Conservation (phyloP, 768 basidiomycete genomes). For the Boletus tylopilopsis region DNA sequence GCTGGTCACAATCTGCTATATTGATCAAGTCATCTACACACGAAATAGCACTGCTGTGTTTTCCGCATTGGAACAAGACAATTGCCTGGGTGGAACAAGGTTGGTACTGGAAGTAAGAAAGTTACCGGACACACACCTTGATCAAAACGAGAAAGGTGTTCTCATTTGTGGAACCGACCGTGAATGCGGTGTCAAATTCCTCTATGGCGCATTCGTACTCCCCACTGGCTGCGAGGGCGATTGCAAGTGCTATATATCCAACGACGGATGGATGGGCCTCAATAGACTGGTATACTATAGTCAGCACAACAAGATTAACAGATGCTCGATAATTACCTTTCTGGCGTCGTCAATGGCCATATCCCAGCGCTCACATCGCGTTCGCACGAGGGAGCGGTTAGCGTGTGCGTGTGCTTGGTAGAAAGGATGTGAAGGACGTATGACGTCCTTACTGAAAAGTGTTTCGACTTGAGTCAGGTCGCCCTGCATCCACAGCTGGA, state of each 20-base stretch:
- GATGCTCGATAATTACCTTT: not conserved
- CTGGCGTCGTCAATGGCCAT: conserved; percentile 6
- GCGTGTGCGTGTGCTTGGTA: not conserved
- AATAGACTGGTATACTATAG: not conserved
- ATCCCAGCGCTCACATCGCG: not conserved
- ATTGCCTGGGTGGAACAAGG: too few relatives aligned
- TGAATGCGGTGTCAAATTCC: conserved; percentile 6
- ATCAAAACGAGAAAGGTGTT: conserved; percentile 5
- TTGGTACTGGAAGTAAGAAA: too few relatives aligned
- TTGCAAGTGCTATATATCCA: conserved; percentile 8
- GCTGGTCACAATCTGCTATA: too few relatives aligned
- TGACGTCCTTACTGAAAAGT: not conserved
- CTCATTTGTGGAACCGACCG: not conserved
- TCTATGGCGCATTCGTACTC: not conserved
- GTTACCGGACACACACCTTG: too few relatives aligned
- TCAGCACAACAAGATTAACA: not conserved
- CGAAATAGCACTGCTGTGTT: too few relatives aligned
- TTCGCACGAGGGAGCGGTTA: not conserved
- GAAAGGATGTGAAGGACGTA: not conserved
- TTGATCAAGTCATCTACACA: too few relatives aligned
- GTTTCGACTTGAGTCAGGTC: not conserved
- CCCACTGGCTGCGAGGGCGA: not conserved
- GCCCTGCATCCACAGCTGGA: not conserved
- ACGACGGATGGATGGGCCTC: conserved; percentile 4
- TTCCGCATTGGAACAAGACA: too few relatives aligned